Evolutionary conservation across 805 yeast species (phyloP), one percentile per base, ranked within the genome.

Genomic region (Teunomyces atbi): DNA sequence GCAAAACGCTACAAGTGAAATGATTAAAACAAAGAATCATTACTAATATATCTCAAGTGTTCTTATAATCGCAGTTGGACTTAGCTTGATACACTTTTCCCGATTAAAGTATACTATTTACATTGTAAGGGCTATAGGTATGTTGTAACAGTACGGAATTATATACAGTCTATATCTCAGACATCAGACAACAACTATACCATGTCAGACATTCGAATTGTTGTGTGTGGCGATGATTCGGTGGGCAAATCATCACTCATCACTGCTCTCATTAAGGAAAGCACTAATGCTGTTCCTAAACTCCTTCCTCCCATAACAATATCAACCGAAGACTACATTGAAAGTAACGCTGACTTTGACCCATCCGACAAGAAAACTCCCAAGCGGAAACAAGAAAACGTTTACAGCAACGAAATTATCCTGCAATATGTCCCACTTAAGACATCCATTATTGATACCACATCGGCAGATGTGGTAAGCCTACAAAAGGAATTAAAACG

Each of bases 171-270:
- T 27, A 28, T 13, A 26, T 38, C 20, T 13, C 13, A 26, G 20
- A 16, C 6, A 21, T n/a, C 29, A 4, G 4, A 33, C 6, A 11
- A 20, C 39, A n/a, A 20, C 26, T 23, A 23, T 23, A 15, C 37
- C 37, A 41, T 23, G 28, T 30, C 34, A 13, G 36, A 41, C 30
- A 81, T 92, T 26, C 69, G 96, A 47, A 84, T 94, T 1, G 96
- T 89, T 0, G 84, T 94, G 0, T 90, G 97, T 64, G 99, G 99
- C 8, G 99, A 94, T 66, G 95, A 88, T 50, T 86, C 89, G 19
- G 96, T 89, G 3, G 96, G 96, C 1, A 89, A 89, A 59, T 83
- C 91, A 4, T 81, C 89, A 23, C 69, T 94, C 41, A 81, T 92
- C 18, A 83, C 94, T 0, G 76, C 96, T 0, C 72, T 94, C 19